phyloP scores from a whole-genome alignment of 495 filamentous ascomycete species.

The Penicillium maclennaniae region DNA sequence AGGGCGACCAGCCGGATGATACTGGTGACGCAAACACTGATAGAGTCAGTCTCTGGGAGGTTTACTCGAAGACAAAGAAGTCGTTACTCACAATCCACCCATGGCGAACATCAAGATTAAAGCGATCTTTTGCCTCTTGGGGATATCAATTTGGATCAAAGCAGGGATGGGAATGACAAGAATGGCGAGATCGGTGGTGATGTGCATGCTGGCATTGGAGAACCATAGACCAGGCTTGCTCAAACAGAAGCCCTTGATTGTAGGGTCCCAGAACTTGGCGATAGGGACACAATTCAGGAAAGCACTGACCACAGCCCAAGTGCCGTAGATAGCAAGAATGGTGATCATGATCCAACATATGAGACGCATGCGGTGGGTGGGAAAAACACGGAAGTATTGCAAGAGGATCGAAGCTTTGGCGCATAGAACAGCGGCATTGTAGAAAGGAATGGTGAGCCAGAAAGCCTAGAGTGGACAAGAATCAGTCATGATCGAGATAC shows the following conservation, averaged over 20 bases:
- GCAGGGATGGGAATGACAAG: conserved; percentile 50
- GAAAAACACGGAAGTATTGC: conserved; percentile 48
- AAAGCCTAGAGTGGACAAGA: conserved; percentile 27
- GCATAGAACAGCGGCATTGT: conserved; percentile 46
- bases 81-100: conserved; percentile 46
- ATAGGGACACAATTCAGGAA: conserved; percentile 46
- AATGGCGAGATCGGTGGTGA: conserved; percentile 49
- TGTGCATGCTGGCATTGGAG: conserved; percentile 50
- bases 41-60: conserved; percentile 1
- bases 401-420: conserved; percentile 51
- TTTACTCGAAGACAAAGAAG: not conserved
- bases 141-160: conserved; percentile 42
- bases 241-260: conserved; percentile 35
- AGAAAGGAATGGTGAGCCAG: conserved; percentile 46
- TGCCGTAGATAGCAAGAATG: conserved; percentile 36
- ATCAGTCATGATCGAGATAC: not conserved
- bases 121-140: conserved; percentile 43
- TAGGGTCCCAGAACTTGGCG: conserved; percentile 41
- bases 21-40: conserved; percentile 45
- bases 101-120: conserved; percentile 48
- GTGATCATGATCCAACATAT: conserved; percentile 44
- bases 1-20: conserved; percentile 37
- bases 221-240: conserved; percentile 44
- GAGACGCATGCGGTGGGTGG: conserved; percentile 34
- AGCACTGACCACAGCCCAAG: conserved; percentile 42